Evolutionary conservation across 2,329 filamentous ascomycete species (phyloP).

Genomic region (Fusarium praegraminearum): DNA sequence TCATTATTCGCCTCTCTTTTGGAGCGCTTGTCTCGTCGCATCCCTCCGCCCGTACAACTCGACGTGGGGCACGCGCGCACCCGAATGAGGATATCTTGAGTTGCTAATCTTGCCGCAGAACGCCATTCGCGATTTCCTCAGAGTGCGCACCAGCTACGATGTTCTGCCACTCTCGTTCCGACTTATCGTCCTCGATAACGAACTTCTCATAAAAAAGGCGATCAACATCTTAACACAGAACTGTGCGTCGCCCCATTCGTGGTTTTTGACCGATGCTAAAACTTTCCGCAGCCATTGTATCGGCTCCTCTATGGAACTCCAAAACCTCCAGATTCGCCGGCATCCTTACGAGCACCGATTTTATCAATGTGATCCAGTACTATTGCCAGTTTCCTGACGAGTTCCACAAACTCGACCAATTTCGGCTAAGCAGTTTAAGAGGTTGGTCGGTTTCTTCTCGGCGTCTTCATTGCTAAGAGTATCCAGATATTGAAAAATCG

Average conservation of each 20-base stretch:
- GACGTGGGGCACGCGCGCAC: conserved; percentile 37
- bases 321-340: conserved; percentile 93
- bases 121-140: conserved; percentile 94
- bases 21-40: conserved; percentile 6
- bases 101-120: conserved; percentile 64
- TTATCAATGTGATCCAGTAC: conserved; percentile 98
- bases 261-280: conserved; percentile 32
- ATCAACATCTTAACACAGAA: conserved; percentile 96
- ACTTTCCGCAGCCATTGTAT: conserved; percentile 82
- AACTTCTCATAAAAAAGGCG: conserved; percentile 96
- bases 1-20: conserved; percentile 14
- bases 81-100: conserved; percentile 9
- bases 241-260: conserved; percentile 65
- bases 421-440: conserved; percentile 89
- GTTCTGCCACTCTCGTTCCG: conserved; percentile 96
- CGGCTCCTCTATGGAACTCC: conserved; percentile 96
- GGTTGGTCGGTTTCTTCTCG: conserved; percentile 63
- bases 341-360: conserved; percentile 94
- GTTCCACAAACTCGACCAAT: conserved; percentile 90
- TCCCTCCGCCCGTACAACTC: conserved; percentile 35
- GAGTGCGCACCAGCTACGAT: conserved; percentile 96
- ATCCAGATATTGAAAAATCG: conserved; percentile 89
- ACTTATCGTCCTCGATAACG: conserved; percentile 94
- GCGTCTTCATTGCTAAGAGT: conserved; percentile 34
- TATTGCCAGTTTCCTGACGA: conserved; percentile 97